Conservation (phyloP, 2,329 filamentous ascomycete genomes). For the Geosmithia morbida region DNA sequence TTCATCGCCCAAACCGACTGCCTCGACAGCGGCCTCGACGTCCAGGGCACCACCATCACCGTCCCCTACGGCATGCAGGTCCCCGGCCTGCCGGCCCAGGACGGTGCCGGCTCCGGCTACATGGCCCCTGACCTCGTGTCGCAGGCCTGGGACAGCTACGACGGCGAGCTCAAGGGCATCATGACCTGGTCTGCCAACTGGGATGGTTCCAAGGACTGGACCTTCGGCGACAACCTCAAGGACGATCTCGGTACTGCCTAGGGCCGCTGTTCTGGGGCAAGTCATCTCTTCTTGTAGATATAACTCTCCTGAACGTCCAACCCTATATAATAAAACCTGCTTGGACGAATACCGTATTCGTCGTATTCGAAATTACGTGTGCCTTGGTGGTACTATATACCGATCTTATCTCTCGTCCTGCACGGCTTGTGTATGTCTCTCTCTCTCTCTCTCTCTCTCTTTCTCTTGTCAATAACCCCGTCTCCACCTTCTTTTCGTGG, state of each 20-base stretch:
- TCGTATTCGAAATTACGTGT: no score
- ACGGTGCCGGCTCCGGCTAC: constrained; percentile 15
- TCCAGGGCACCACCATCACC: constrained; percentile 16
- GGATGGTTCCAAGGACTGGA: constrained; percentile 18
- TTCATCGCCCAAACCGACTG: constrained; percentile 21
- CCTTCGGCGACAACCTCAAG: constrained; percentile 16
- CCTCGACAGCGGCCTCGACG: constrained; percentile 14
- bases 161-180: constrained; percentile 15
- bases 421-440: no score
- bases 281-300: neutral
- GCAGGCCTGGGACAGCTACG: constrained; percentile 15
- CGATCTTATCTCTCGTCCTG: no score
- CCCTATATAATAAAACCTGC: no score
- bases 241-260: neutral
- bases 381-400: no score
- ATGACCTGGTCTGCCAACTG: constrained; percentile 23
- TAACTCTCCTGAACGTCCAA: no score
- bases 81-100: constrained; percentile 19
- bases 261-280: no score
- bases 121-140: constrained; percentile 14
- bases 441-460: no score
- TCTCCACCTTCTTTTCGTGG: no score
- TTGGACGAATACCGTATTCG: no score
- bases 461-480: no score
- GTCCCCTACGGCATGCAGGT: constrained; percentile 19